A percentile compares a stretch with the other conserved stretches of the same genome.
Evolutionary conservation across 495 filamentous ascomycete species (phyloP).

Genomic region (Pyrenula massariospora): DNA sequence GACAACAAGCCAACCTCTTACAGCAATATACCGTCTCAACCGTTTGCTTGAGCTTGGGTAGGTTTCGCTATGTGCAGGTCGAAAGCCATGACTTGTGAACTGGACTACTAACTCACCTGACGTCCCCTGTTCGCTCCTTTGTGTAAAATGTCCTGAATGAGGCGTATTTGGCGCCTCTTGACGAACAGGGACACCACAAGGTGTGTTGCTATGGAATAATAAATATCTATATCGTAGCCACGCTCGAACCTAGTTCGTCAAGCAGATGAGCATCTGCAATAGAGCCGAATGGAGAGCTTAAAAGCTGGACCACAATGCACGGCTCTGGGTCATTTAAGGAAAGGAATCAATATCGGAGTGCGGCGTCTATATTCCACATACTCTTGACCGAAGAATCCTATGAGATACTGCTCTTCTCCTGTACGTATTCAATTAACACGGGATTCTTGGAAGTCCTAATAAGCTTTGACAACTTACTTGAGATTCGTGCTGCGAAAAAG

Average conservation of each 20-base stretch:
- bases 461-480: conserved; percentile 32
- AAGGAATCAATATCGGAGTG: conserved; percentile 64
- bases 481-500: conserved; percentile 68
- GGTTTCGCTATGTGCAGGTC: too few species aligned
- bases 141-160: too few species aligned
- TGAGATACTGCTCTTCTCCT: conserved; percentile 68
- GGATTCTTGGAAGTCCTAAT: conserved; percentile 1
- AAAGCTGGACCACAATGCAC: background rate
- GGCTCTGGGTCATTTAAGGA: background rate
- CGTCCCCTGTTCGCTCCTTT: too few species aligned
- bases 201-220: background rate
- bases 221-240: too few species aligned
- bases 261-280: background rate
- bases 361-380: conserved; percentile 61
- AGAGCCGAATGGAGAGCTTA: background rate
- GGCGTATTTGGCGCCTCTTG: too few species aligned
- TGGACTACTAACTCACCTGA: too few species aligned
- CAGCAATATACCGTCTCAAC: too few species aligned
- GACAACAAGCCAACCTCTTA: too few species aligned
- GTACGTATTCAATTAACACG: conserved; percentile 1
- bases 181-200: too few species aligned
- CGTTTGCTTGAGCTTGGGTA: too few species aligned
- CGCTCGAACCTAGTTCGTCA: too few species aligned
- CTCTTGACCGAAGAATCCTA: conserved; percentile 73
- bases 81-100: too few species aligned